Conservation (phyloP, 129 eudicot genomes). For the Artemisia argyi region DNA sequence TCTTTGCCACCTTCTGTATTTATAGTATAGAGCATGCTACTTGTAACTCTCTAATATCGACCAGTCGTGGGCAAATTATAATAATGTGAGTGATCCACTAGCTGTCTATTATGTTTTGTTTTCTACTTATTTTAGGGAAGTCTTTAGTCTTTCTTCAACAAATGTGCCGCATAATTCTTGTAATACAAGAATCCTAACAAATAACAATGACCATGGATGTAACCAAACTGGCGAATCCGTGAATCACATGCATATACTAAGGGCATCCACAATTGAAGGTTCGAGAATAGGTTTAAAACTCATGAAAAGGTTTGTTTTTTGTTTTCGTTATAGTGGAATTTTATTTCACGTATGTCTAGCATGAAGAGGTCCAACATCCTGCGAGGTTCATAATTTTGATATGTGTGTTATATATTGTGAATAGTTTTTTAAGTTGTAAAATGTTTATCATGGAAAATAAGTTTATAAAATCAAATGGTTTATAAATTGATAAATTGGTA, state of each 20-base stretch:
- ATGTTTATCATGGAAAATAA: too few species aligned
- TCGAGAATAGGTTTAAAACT: neutral
- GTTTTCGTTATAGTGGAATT: too few species aligned
- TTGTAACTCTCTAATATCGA: constrained; percentile 12
- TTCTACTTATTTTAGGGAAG: neutral
- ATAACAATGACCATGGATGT: neutral
- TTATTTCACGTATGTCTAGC: too few species aligned
- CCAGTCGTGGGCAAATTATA: neutral
- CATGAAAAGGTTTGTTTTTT: too few species aligned
- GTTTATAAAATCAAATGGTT: neutral
- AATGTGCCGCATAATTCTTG: neutral
- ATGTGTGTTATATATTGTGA: too few species aligned
- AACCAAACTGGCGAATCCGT: too few species aligned
- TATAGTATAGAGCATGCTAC: constrained; percentile 39
- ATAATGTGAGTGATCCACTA: constrained; percentile 6
- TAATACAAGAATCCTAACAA: neutral
- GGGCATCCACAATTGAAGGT: neutral
- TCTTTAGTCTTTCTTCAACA: neutral
- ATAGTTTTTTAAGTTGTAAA: too few species aligned
- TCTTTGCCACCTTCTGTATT: constrained; percentile 42
- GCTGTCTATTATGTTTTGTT: neutral
- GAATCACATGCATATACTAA: neutral
- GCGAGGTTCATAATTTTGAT: too few species aligned
- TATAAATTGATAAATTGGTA: neutral
- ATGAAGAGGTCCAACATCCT: too few species aligned